Conservation (phyloP, 176 grass and related monocot genomes). For the Pharus latifolius region DNA sequence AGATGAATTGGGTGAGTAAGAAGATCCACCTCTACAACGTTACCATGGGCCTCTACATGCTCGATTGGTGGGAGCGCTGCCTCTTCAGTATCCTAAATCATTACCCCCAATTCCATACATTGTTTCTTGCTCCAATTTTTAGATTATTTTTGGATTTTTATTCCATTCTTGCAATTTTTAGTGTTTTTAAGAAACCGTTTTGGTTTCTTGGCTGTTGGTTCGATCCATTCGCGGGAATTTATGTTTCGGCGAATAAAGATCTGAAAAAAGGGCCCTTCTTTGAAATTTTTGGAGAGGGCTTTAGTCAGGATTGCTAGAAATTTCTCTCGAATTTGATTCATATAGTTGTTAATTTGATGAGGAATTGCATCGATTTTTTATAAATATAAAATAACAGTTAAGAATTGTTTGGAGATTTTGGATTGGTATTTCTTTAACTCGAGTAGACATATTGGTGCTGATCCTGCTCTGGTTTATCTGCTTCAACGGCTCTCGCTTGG, state of each 20-base stretch:
- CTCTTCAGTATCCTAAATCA: conserved; percentile 47
- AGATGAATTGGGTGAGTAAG: conserved; percentile 40
- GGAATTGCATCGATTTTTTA: not conserved
- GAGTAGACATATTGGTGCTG: conserved; percentile 65
- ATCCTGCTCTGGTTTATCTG: conserved; percentile 74
- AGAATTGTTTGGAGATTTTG: not conserved
- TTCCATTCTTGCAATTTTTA: not conserved
- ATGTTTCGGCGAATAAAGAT: not conserved
- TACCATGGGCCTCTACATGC: conserved; percentile 57
- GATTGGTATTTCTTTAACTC: conserved; percentile 11
- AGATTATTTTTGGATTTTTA: not conserved
- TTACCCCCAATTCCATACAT: not conserved
- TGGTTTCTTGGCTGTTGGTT: not conserved
- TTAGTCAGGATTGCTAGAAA: not conserved
- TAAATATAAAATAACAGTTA: not conserved
- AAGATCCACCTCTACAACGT: conserved; percentile 62
- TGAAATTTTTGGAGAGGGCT: not conserved
- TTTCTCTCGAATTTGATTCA: not conserved
- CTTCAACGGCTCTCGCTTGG: conserved; percentile 62
- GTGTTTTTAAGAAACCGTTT: not conserved
- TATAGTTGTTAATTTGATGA: not conserved
- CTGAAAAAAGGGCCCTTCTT: not conserved
- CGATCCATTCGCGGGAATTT: not conserved
- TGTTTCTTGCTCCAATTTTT: not conserved
- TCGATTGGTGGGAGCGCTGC: conserved; percentile 56